A percentile compares a stretch with the other conserved stretches of the same genome.
Conservation (phyloP, 176 grass and related monocot species). For the Triticum turgidum region DNA sequence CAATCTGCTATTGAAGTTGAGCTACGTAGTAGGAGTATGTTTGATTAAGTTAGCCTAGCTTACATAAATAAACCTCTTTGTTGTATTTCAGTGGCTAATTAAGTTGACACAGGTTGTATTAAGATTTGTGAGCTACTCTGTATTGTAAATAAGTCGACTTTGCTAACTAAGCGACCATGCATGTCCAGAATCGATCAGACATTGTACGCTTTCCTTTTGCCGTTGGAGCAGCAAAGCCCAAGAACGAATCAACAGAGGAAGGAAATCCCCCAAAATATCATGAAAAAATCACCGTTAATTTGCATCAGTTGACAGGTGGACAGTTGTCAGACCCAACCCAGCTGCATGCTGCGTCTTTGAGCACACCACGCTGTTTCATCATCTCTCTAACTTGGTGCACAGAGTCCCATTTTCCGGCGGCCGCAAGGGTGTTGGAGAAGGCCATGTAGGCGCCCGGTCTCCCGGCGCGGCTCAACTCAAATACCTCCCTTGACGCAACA, state of each 20-base stretch:
- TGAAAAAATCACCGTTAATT: not conserved
- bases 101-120: too few relatives aligned
- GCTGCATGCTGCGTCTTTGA: slow-evolving; percentile 61
- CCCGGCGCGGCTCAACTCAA: slow-evolving; percentile 48
- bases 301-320: not conserved
- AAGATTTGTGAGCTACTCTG: too few relatives aligned
- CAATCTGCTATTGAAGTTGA: too few relatives aligned
- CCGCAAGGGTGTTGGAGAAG: slow-evolving; percentile 80
- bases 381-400: slow-evolving; percentile 57
- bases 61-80: too few relatives aligned
- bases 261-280: not conserved
- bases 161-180: too few relatives aligned
- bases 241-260: not conserved
- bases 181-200: too few relatives aligned
- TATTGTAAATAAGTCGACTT: too few relatives aligned
- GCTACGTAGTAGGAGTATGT: too few relatives aligned
- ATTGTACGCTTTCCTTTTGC: too few relatives aligned
- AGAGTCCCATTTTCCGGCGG: slow-evolving; percentile 66
- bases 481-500: slow-evolving; percentile 58
- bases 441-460: slow-evolving; percentile 82
- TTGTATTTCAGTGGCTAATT: too few relatives aligned
- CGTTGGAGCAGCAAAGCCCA: too few relatives aligned
- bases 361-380: slow-evolving; percentile 66
- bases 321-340: slow-evolving; percentile 49
- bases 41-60: too few relatives aligned